These are phyloP conservation scores for Cytidiella melzeri DNA, from an alignment of 768 basidiomycete genomes.

Conservation along the genomic window DNA sequence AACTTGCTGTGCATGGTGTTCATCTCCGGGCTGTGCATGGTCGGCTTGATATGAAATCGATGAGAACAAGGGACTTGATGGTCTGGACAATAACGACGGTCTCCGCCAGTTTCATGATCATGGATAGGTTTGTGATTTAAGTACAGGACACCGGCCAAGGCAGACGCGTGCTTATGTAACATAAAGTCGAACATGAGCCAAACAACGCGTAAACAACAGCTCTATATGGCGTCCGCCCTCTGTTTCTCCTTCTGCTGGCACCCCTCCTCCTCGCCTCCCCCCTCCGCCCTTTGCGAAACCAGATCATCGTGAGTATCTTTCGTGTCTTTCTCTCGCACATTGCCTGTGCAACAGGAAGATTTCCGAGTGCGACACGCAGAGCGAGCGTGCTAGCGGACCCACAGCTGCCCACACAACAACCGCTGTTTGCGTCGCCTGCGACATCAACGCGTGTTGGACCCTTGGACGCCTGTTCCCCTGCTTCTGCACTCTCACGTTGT, in stretches of 20 bases:
- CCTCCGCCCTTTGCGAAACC: not conserved
- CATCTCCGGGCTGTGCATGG: too few species aligned
- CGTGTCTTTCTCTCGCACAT: conserved; percentile 16
- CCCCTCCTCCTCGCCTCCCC: not conserved
- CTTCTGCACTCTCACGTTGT: conserved; percentile 19
- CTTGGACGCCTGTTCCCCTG: conserved; percentile 19
- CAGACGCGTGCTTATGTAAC: conserved; percentile 3
- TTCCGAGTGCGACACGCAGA: conserved; percentile 1
- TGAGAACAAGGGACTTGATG: too few species aligned
- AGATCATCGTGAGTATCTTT: conserved; percentile 6
- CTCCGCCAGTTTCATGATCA: too few species aligned
- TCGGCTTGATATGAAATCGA: too few species aligned
- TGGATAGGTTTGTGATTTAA: not conserved
- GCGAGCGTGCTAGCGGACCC: conserved; percentile 36
- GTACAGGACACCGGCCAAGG: not conserved
- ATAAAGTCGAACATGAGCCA: conserved; percentile 46
- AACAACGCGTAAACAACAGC: conserved; percentile 36
- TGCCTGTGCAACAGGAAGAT: conserved; percentile 6
- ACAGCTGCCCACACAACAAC: conserved; percentile 40
- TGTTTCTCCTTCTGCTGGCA: not conserved
- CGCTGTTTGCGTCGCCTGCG: conserved; percentile 18
- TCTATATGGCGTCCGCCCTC: conserved; percentile 5
- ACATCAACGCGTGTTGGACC: not conserved
- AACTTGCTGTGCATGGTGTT: too few species aligned
- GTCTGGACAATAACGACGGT: too few species aligned